Percentiles rank a stretch among this genome's conserved stretches.
phyloP scores from a whole-genome alignment of 768 basidiomycete species.

The Jaapia argillacea region DNA sequence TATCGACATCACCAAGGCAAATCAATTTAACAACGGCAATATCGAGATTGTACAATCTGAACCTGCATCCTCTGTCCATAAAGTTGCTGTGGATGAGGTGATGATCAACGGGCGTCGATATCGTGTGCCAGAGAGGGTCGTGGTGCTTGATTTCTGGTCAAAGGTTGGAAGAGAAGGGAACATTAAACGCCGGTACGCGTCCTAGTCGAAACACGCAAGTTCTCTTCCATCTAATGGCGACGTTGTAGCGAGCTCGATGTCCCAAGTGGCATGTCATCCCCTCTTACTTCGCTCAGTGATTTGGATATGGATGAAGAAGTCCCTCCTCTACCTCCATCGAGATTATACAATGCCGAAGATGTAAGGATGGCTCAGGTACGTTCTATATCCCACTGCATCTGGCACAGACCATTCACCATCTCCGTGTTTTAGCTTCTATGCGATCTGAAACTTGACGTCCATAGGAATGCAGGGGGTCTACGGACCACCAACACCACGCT shows the following conservation, averaged over 20 bases:
- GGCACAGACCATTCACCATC: background rate
- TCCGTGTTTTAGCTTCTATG: background rate
- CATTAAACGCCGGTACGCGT: background rate
- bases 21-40: conserved; percentile 84
- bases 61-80: conserved; percentile 31
- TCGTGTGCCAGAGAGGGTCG: conserved; percentile 84
- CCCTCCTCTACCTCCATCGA: background rate
- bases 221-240: background rate
- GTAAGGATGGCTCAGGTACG: background rate
- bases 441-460: background rate
- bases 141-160: conserved; percentile 94
- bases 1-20: conserved; percentile 66
- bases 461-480: background rate
- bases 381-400: background rate
- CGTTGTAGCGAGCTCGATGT: background rate
- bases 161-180: conserved; percentile 33
- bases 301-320: background rate
- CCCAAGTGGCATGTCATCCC: background rate
- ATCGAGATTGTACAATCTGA: conserved; percentile 77
- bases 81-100: conserved; percentile 68
- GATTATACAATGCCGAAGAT: background rate
- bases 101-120: conserved; percentile 85
- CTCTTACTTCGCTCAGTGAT: background rate
- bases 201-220: background rate
- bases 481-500: background rate